phyloP scores from a whole-genome alignment of 148 eudicot genomes.

The Amaranthus hypochondriacus region DNA sequence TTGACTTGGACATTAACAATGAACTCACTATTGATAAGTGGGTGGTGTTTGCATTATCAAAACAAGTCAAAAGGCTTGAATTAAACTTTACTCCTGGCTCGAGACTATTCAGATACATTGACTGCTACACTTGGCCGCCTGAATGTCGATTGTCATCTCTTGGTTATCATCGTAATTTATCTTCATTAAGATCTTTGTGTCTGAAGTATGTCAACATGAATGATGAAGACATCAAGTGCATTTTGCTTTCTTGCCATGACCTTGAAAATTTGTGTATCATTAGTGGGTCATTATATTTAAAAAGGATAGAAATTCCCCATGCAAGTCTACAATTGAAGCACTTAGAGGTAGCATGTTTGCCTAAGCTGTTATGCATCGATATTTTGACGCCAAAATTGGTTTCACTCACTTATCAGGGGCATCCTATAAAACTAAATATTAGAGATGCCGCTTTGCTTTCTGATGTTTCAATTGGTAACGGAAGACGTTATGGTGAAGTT shows the following conservation, averaged over 20 bases:
- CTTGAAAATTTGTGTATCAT: conserved; percentile 2
- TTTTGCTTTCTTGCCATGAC: conserved; percentile 1
- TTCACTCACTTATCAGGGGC: conserved; percentile 11
- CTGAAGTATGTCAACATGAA: conserved; percentile 1
- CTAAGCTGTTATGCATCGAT: not conserved
- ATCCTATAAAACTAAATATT: not conserved
- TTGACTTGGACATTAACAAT: not conserved
- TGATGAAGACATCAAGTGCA: not conserved
- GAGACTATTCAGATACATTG: not conserved
- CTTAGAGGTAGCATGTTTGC: not conserved
- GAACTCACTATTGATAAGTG: conserved; percentile 11
- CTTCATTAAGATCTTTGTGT: conserved; percentile 6
- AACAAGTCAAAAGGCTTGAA: conserved; percentile 13
- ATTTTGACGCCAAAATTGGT: conserved; percentile 11
- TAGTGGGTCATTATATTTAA: not conserved
- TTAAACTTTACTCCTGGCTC: not conserved
- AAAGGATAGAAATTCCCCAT: not conserved
- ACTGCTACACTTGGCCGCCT: not conserved
- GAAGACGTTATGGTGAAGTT: not conserved
- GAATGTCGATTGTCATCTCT: too few relatives aligned
- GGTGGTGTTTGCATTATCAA: conserved; percentile 18
- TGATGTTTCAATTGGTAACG: not conserved
- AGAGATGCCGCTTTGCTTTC: conserved; percentile 9
- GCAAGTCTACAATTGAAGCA: not conserved
- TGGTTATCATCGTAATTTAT: too few relatives aligned